Base-by-base conservation (phyloP, 1,284 basidiomycete species). In the Testicularia cyperi region DNA sequence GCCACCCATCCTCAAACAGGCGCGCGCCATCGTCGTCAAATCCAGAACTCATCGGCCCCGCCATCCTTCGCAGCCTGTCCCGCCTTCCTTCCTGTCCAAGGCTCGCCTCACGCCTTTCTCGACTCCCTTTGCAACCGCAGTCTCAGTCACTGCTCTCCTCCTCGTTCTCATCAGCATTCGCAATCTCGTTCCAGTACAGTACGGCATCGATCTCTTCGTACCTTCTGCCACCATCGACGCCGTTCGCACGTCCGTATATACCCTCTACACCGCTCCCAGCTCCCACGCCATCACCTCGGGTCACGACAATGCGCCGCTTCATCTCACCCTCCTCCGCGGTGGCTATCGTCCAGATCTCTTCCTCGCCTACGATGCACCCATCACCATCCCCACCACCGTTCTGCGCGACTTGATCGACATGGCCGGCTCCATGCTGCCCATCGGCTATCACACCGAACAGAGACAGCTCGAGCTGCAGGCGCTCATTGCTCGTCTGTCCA, bases 331-430 rank as follows among this genome's bases (percentile, higher is more conserved):
- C 5, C 41, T 62, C 26, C 31, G 52, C n/a, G 58, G 58, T 15
- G 58, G 46, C 7, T 55, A 52, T 38, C 43, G 31, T 32, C 46
- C 52, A 16, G 52, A 62, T 28, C 52, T 62, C 35, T 62, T 62
- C 29, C 42, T 62, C 2, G 48, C 44, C 4, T 46, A 44, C 42
- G 16, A 36, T 8, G 47, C 51, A 14, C 52, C 58, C 20, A 52
- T 62, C 38, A 62, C 51, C 6, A 51, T 62, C 23, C 52, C 58
- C 13, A 62, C 58, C 22, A 54, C 52, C 1, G 44, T 44, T 4
- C 31, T 62, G 19, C 46, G 52, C 21, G 22, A 38, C 20, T 37
- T 62, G 22, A 55, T 62, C 46, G 51, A 42, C 33, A 15, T 18
- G 0, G 14, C 46, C n/a, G 46, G 52, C 3, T 45, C 39, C 1